A percentile compares a stretch with the other conserved stretches of the same genome.
Conservation (phyloP, 768 basidiomycete genomes). For the Tulasnella sp. region DNA sequence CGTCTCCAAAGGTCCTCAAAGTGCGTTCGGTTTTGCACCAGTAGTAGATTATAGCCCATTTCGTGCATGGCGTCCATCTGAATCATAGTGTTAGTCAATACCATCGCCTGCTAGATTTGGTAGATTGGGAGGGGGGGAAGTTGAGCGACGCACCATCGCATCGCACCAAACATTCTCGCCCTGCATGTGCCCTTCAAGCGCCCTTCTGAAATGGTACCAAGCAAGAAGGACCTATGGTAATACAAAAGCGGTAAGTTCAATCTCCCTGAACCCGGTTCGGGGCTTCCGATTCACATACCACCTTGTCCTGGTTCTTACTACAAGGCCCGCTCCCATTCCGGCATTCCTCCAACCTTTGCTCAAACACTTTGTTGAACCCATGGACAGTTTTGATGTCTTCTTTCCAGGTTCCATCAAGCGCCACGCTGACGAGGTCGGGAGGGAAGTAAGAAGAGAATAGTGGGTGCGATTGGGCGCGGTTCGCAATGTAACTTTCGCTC, state of each 20-base stretch:
- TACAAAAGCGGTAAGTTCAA: background rate
- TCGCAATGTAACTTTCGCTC: no score
- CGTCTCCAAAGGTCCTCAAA: background rate
- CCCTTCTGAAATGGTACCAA: background rate
- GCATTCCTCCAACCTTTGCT: background rate
- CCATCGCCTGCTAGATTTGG: background rate
- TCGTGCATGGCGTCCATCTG: slow-evolving; percentile 4
- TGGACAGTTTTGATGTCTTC: background rate
- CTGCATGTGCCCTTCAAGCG: background rate
- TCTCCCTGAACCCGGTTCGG: background rate
- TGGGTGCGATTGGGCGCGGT: no score
- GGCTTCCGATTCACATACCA: background rate
- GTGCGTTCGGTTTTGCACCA: background rate
- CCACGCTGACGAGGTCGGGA: background rate
- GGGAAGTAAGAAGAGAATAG: no score
- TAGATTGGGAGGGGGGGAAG: no score
- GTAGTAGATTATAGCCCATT: background rate
- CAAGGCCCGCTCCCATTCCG: background rate
- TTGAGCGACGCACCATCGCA: background rate
- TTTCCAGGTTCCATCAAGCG: slow-evolving; percentile 4
- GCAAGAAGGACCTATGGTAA: background rate
- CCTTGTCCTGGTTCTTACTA: background rate
- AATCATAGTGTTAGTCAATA: background rate
- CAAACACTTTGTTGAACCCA: background rate
- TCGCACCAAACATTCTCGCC: slow-evolving; percentile 16